phyloP scores from a whole-genome alignment of 768 basidiomycete genomes.

The Mycena vitilis region DNA sequence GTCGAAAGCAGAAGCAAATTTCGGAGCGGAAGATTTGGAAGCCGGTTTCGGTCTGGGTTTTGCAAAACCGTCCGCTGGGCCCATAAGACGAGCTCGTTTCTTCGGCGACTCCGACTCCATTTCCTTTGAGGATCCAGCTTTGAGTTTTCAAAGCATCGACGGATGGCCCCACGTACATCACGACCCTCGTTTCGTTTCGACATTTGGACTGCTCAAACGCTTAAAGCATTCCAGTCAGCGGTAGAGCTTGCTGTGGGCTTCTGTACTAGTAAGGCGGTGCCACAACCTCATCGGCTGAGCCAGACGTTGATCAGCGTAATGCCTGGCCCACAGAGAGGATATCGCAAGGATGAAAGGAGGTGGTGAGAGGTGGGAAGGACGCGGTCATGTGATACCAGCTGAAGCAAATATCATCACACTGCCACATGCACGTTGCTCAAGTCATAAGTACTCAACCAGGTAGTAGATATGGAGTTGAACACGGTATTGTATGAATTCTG shows the following conservation, averaged over 20 bases:
- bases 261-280: too few species aligned
- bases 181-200: constrained; percentile 25
- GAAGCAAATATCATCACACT: too few species aligned
- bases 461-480: too few species aligned
- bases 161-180: constrained; percentile 7
- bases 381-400: too few species aligned
- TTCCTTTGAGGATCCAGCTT: constrained; percentile 5
- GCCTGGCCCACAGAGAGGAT: too few species aligned
- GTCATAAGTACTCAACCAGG: too few species aligned
- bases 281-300: not conserved
- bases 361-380: too few species aligned
- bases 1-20: constrained; percentile 32
- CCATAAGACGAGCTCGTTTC: constrained; percentile 32
- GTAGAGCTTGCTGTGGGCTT: not conserved
- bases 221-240: constrained; percentile 1
- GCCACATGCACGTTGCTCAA: too few species aligned
- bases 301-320: too few species aligned
- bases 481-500: too few species aligned
- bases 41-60: constrained; percentile 15
- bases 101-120: constrained; percentile 23
- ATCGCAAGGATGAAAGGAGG: too few species aligned
- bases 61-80: constrained; percentile 31
- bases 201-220: constrained; percentile 4
- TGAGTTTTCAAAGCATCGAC: not conserved
- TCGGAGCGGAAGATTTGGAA: constrained; percentile 21